These are phyloP conservation scores for Exophiala spinifera DNA, from an alignment of 2,329 filamentous ascomycete species.

Conservation along the genomic window DNA sequence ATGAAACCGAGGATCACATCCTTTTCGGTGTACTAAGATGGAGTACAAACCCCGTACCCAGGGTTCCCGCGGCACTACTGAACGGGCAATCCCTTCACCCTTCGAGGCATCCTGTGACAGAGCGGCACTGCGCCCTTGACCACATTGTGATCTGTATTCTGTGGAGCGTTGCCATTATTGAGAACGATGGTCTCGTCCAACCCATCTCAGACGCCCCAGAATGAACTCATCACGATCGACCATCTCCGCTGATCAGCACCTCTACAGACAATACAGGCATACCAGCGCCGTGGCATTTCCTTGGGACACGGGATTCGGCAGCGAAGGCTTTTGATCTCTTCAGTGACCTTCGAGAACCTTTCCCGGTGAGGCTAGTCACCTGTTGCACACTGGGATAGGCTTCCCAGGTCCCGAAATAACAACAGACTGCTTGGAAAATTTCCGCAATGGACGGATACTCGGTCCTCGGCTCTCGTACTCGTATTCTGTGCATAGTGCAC, in stretches of 20 bases:
- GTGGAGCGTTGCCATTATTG: not conserved
- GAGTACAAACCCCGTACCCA: not conserved
- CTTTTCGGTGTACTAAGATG: too few species aligned
- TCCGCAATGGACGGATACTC: not conserved
- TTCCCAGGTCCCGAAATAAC: not conserved
- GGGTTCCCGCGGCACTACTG: not conserved
- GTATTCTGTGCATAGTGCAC: not conserved
- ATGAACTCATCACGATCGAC: not conserved
- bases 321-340: not conserved
- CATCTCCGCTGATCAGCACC: not conserved
- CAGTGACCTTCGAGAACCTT: conserved; percentile 2
- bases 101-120: not conserved
- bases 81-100: not conserved
- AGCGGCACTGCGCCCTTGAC: not conserved
- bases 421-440: not conserved
- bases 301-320: not conserved
- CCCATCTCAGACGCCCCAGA: not conserved
- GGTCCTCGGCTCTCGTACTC: not conserved
- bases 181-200: not conserved
- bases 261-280: not conserved
- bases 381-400: not conserved
- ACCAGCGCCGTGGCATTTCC: not conserved
- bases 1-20: not conserved
- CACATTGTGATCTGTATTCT: too few species aligned
- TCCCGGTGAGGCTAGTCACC: not conserved